phyloP scores from a whole-genome alignment of 139 green algal species.

The Coelastrella sp. region DNA sequence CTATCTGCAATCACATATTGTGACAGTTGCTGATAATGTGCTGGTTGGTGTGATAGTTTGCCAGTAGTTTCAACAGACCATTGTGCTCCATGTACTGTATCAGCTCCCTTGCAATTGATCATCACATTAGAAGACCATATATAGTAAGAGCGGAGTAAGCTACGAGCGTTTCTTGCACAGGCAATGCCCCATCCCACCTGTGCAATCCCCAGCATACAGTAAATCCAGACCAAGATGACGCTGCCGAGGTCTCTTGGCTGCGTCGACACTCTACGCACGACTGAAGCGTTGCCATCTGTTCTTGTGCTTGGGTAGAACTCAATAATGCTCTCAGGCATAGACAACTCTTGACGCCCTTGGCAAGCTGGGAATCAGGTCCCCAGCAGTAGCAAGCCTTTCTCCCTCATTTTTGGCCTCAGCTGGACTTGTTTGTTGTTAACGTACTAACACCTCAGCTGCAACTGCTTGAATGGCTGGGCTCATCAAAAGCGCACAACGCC shows the following conservation, averaged over 20 bases:
- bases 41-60: neutral
- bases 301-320: neutral
- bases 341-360: neutral
- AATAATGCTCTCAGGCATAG: slow-evolving; percentile 35
- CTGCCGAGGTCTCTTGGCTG: slow-evolving; percentile 28
- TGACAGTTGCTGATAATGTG: neutral
- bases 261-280: neutral
- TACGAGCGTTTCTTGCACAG: neutral
- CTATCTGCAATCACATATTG: neutral
- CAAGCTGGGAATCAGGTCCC: neutral
- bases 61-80: no score
- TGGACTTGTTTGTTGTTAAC: neutral
- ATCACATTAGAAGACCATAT: no score
- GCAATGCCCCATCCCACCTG: neutral
- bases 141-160: neutral
- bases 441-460: no score
- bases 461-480: no score
- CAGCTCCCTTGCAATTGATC: no score
- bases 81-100: no score
- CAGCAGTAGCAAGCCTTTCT: neutral
- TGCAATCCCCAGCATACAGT: slow-evolving; percentile 8
- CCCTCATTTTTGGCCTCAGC: neutral
- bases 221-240: slow-evolving; percentile 11
- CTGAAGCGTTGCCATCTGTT: neutral
- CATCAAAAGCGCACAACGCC: no score